phyloP scores from a whole-genome alignment of 2,329 filamentous ascomycete genomes.

The Phyllosticta paracitricarpa region DNA sequence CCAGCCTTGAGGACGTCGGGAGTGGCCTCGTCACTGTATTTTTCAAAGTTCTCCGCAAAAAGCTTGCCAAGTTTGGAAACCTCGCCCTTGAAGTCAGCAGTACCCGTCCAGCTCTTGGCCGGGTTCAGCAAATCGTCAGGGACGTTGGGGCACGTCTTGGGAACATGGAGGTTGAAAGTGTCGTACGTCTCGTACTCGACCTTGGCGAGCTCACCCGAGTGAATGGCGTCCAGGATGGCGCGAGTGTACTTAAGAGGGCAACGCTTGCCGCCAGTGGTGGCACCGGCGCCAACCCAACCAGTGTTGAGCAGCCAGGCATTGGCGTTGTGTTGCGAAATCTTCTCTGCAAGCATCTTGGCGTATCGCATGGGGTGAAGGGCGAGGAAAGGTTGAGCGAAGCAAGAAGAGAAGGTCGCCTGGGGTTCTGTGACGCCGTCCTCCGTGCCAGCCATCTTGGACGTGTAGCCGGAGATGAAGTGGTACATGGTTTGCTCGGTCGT shows the following conservation, averaged over 20 bases:
- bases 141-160: conserved; percentile 80
- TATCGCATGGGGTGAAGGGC: conserved; percentile 99
- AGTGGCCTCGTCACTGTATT: conserved; percentile 72
- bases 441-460: conserved; percentile 99
- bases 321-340: conserved; percentile 90
- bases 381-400: conserved; percentile 98
- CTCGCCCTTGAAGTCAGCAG: conserved; percentile 73
- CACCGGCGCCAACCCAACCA: conserved; percentile 89
- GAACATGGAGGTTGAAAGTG: conserved; percentile 94
- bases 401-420: conserved; percentile 96
- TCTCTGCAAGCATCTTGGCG: conserved; percentile 95
- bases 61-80: conserved; percentile 82
- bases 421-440: conserved; percentile 96
- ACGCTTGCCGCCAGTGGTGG: conserved; percentile 84
- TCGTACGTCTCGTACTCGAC: conserved; percentile 91
- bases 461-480: conserved; percentile 99
- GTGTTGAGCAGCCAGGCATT: conserved; percentile 99
- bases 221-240: conserved; percentile 95
- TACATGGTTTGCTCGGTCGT: conserved; percentile 96
- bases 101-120: conserved; percentile 79
- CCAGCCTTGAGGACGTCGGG: conserved; percentile 37
- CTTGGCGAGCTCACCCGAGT: conserved; percentile 90
- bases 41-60: conserved; percentile 96
- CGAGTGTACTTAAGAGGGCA: conserved; percentile 98
- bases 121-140: conserved; percentile 92